Evolutionary conservation across 768 basidiomycete genomes (phyloP), one percentile per base, ranked within the genome.

Genomic region (Royoungia palumana): DNA sequence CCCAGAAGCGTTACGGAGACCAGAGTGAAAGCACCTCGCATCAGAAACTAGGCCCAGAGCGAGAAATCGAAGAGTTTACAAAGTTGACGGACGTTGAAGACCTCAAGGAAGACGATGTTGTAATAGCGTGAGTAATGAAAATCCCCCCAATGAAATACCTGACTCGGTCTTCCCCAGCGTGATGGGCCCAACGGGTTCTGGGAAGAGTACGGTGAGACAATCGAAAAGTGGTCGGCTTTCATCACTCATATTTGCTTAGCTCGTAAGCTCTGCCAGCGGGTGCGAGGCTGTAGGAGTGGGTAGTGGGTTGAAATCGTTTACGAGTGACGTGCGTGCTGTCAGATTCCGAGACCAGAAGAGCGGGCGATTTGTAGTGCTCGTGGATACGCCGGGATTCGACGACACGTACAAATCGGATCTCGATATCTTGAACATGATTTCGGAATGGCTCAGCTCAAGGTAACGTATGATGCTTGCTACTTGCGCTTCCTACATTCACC

Each of bases 371-470:
- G 30, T 61, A 5, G 60, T 61, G 8, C 28, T 64, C 3, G 63
- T 65, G 22, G 62, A 65, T 21, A 64, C 63, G 0, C 62, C 63
- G 0, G 53, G 62, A 1, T 63, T 64, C 28, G 54, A 63, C 10
- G 54, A 57, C 35, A 64, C 54, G 6, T 35, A 10, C 14, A 42
- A 49, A 44, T 39, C 54, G 9, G 63, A 61, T 34, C 22, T 46
- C 19, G 46, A 51, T 1, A 43, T 61, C 27, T 37, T 61, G 42
- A 27, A 21, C 12, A 30, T 37, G 49, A 51, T 61, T 9, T 52
- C 56, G 12, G 32, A 55, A 0, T 55, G 59, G 59, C 53, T 61
- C 13, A 49, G 34, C 9, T 38, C 41, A 19, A 55, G 50, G 51
- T 51, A 57, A 41, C 10, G 3, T 9, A 8, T 8, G 11, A 35